Percentiles rank a stretch among this genome's conserved stretches.
These are phyloP conservation scores for Neurospora sp. DNA, from an alignment of 495 filamentous ascomycete species.

Conservation along the genomic window DNA sequence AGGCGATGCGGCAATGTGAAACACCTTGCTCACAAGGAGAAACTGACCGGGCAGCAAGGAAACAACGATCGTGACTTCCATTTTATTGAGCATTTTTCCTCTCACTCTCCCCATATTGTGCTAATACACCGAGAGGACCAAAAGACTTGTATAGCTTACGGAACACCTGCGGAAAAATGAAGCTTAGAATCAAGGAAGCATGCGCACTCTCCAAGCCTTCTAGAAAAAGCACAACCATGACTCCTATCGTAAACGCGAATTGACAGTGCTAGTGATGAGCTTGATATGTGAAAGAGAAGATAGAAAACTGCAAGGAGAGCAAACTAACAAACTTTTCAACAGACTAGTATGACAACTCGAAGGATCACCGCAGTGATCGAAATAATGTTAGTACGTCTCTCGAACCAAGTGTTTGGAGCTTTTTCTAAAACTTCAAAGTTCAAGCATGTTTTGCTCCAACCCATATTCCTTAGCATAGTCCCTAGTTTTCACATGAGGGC, in stretches of 20 bases:
- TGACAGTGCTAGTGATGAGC: background rate
- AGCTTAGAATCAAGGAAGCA: background rate
- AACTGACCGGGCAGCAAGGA: background rate
- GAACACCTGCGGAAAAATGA: background rate
- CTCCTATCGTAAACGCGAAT: background rate
- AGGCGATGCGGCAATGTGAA: background rate
- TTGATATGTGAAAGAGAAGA: background rate
- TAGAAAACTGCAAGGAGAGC: too few species aligned
- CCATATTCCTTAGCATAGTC: background rate
- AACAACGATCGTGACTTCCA: background rate
- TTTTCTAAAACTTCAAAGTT: background rate
- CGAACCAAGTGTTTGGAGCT: background rate
- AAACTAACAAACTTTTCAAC: background rate
- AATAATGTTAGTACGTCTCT: background rate
- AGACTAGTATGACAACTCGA: background rate
- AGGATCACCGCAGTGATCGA: background rate
- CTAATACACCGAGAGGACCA: background rate
- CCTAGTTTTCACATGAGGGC: constrained; percentile 13
- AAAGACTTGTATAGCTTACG: background rate
- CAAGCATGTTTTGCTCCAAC: background rate
- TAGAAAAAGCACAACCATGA: background rate
- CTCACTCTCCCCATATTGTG: background rate
- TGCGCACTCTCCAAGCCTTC: background rate
- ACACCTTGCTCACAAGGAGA: background rate
- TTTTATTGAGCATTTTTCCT: background rate